Evolutionary conservation across 305 asterid genomes (phyloP).

Genomic region (Withania somnifera): DNA sequence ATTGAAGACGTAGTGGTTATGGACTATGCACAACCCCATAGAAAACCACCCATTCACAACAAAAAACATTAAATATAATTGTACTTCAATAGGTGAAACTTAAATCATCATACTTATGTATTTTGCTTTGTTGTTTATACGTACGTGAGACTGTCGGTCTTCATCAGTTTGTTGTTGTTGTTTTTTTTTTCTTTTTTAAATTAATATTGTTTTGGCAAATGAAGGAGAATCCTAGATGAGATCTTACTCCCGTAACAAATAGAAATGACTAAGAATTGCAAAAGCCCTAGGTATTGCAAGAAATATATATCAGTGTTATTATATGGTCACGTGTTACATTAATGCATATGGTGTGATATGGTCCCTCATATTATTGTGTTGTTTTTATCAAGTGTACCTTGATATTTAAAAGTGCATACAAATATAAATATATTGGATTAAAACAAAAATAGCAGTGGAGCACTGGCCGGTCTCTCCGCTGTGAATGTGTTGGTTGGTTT

Average conservation of each 20-base stretch:
- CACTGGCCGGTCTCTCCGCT: background rate
- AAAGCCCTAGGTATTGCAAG: background rate
- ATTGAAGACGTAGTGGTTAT: conserved; percentile 28
- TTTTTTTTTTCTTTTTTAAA: background rate
- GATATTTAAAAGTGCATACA: background rate
- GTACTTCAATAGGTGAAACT: background rate
- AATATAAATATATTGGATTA: background rate
- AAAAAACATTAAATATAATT: conserved; percentile 12
- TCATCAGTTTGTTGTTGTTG: background rate
- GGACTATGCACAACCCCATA: conserved; percentile 76
- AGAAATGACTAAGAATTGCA: background rate
- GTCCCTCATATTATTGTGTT: conserved; percentile 1
- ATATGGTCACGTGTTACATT: background rate
- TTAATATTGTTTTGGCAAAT: background rate
- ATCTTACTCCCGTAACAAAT: background rate
- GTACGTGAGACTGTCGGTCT: background rate
- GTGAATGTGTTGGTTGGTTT: background rate
- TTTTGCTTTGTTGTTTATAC: background rate
- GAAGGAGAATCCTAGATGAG: conserved; percentile 3
- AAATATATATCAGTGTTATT: conserved; percentile 1
- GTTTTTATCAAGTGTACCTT: background rate
- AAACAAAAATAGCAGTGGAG: background rate
- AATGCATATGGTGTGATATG: conserved; percentile 1
- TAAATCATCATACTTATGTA: background rate
- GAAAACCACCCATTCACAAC: conserved; percentile 78